phyloP scores from a whole-genome alignment of 441 rosid genomes.

The Syzygium syzygioides region DNA sequence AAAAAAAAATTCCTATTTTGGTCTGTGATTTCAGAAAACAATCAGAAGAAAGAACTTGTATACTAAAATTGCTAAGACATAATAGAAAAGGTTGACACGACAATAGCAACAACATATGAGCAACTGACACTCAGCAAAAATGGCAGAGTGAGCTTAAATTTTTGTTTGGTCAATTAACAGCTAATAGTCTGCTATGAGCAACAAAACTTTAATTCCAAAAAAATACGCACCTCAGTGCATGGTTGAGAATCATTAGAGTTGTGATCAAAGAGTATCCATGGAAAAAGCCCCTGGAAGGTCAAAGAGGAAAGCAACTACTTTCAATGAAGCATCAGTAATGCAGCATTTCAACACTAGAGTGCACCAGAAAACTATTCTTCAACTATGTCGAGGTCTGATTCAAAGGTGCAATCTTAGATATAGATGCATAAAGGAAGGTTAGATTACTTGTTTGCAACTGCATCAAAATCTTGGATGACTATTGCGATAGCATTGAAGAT shows the following conservation, averaged over 20 bases:
- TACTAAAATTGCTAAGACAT: neutral
- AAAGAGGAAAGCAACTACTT: conserved; percentile 1
- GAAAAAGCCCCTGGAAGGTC: conserved; percentile 77
- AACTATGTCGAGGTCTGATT: neutral
- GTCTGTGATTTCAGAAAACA: neutral
- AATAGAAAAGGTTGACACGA: neutral
- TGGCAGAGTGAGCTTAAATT: neutral
- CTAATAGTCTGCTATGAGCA: neutral
- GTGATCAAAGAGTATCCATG: conserved; percentile 86
- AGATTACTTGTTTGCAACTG: conserved; percentile 73
- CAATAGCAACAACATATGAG: neutral
- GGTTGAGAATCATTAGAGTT: conserved; percentile 88
- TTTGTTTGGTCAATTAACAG: neutral
- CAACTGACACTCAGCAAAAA: neutral
- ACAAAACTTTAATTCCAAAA: neutral
- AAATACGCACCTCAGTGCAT: conserved; percentile 72
- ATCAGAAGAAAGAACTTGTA: neutral
- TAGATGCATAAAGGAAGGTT: conserved; percentile 3
- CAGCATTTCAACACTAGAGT: neutral
- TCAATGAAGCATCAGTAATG: neutral
- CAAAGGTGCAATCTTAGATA: neutral
- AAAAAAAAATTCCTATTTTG: neutral
- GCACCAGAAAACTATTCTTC: neutral
- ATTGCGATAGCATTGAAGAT: conserved; percentile 89
- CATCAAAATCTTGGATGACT: conserved; percentile 83